Evolutionary conservation across 768 basidiomycete genomes (phyloP).

Genomic region (Pisolithus marmoratus): DNA sequence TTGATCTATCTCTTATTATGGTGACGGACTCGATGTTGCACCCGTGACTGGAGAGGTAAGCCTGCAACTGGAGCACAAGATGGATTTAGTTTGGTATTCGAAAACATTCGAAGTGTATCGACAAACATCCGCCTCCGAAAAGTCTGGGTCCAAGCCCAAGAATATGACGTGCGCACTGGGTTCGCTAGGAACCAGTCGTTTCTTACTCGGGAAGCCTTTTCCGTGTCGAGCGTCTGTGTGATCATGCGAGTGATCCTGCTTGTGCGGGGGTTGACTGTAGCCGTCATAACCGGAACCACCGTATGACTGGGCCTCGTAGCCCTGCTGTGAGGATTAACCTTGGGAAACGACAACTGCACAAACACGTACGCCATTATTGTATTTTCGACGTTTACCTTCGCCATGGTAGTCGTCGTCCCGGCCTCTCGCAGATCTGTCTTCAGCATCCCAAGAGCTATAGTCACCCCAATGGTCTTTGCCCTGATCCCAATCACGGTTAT

Average conservation of each 20-base stretch:
- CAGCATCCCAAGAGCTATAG: constrained; percentile 34
- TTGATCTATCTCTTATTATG: constrained; percentile 93
- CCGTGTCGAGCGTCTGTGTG: constrained; percentile 44
- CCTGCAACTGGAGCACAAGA: constrained; percentile 59
- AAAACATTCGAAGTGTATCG: constrained; percentile 28
- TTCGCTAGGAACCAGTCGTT: constrained; percentile 77
- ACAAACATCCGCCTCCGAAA: constrained; percentile 91
- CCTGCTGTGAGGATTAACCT: constrained; percentile 30
- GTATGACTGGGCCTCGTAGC: constrained; percentile 47
- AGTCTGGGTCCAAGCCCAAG: constrained; percentile 87
- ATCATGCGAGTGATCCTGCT: constrained; percentile 38
- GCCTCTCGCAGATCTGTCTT: constrained; percentile 38
- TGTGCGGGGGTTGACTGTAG: constrained; percentile 30
- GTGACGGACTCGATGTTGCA: constrained; percentile 84
- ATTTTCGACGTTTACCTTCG: constrained; percentile 77
- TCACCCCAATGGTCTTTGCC: constrained; percentile 63
- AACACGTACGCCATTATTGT: constrained; percentile 62
- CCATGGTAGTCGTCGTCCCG: constrained; percentile 66
- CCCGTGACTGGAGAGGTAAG: constrained; percentile 64
- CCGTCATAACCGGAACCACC: constrained; percentile 41
- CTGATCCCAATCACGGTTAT: constrained; percentile 84
- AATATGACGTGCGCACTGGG: constrained; percentile 93
- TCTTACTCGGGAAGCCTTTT: constrained; percentile 49
- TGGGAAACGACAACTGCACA: neutral
- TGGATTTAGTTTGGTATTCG: constrained; percentile 32